Base-by-base conservation (phyloP, 2,329 filamentous ascomycete species). In the Aphanoascus verrucosus region DNA sequence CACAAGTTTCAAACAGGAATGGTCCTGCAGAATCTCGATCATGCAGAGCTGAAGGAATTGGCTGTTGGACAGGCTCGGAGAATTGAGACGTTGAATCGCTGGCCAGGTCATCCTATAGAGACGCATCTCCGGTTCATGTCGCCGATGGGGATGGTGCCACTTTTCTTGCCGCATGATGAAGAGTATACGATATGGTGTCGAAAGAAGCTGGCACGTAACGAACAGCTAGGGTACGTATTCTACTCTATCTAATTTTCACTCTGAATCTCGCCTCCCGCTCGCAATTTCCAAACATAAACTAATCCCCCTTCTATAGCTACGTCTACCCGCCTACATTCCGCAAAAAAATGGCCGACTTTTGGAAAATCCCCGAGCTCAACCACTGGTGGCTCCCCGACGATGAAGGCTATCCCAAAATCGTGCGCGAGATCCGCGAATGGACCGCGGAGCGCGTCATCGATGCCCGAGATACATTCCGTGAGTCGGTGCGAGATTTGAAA, bases 351-450 rank as follows among this genome's bases (percentile, higher is more conserved):
- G 82, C 86, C 32, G 78, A 85, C 45, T 68, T 88, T 20, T 95
- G 93, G 76, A 75, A 79, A 56, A 79, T 87, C 42, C 77, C 81
- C 12, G 81, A 83, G 17, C 81, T 89, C 51, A 80, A 80, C 43
- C 77, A 84, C 54, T 96, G 89, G 88, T 98, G 93, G 93, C 78
- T 96, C 2, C 87, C 89, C 1, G 79, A 93, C 65, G 81, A 88
- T 57, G 85, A 91, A 71, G 82, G 80, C 1, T 86, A 86, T 62
- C 84, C 80, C 9, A 79, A 80, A 0, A 80, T 94, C 41, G 76
- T 96, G 52, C 83, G 83, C 49, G 84, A 80, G 52, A 83, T 95
- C 57, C 84, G 90, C 17, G 79, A 81, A 41, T 90, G 95, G 69
- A 87, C 89, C 28, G 83, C 87, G 61, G 87, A 93, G 59, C 80